Base-by-base conservation (phyloP, 441 rosid genomes). In the Gossypium davidsonii region DNA sequence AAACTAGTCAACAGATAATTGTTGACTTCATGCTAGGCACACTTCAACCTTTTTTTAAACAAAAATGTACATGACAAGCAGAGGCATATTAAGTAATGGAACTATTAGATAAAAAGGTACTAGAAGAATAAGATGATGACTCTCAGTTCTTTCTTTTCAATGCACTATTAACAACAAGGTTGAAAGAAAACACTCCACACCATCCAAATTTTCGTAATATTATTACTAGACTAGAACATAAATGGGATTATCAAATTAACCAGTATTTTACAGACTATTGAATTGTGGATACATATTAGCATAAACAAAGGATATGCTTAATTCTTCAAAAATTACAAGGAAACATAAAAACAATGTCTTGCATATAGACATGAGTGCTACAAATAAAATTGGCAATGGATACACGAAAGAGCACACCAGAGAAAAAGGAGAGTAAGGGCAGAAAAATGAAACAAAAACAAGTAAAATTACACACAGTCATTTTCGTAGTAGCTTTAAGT, bases 401-500 rank as follows among this genome's bases (percentile, higher is more conserved):
- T 9, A 20, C 59, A 4, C 34, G 6, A 28, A 28, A 28, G 26
- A 55, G 25, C 56, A 53, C 28, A 21, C n/a, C 10, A 21, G n/a
- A 56, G 61, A 21, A 56, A 56, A 56, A 21, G 1, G 31, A 56
- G 23, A 28, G 23, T 0, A 2, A 56, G 31, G 28, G 12, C n/a
- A 5, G 61, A 56, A 56, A 20, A 56, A 56, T 63, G 91, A 49
- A 25, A 93, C 86, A 56, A 61, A 88, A 59, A 89, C 80, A 78
- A 56, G 42, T 57, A 4, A 12, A 69, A 73, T 18, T 28, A 76
- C 92, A 70, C 86, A 90, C 96, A 20, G 89, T 74, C 58, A 92
- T 83, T 79, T 91, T 91, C 58, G 90, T 39, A 18, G 93, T 86
- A 62, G 90, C 86, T 87, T 91, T 94, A 62, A 90, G 82, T 80